phyloP scores from a whole-genome alignment of 768 basidiomycete species.

The Lentinula raphanica region DNA sequence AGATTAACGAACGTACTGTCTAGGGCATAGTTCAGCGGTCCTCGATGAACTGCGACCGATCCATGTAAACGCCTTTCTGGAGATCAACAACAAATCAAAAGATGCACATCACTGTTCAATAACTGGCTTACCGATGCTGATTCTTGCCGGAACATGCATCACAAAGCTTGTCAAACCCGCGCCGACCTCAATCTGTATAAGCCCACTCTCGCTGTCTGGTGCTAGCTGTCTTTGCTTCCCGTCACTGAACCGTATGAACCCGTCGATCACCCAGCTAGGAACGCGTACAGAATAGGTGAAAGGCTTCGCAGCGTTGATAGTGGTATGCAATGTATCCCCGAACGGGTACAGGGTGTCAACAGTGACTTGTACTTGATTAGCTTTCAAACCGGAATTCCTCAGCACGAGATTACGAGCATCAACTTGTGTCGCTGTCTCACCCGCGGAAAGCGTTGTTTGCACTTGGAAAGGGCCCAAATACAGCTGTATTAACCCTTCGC shows the following conservation, averaged over 20 bases:
- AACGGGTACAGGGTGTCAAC: conserved; percentile 50
- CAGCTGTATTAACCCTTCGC: conserved; percentile 38
- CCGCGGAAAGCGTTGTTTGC: conserved; percentile 31
- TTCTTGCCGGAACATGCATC: conserved; percentile 40
- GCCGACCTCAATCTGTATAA: conserved; percentile 34
- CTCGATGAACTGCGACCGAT: conserved; percentile 49
- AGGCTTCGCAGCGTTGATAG: conserved; percentile 33
- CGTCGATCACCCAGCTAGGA: conserved; percentile 43
- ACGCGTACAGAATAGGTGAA: conserved; percentile 47
- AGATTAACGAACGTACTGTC: conserved; percentile 40
- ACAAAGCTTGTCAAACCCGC: conserved; percentile 40
- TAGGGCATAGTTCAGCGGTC: conserved; percentile 50
- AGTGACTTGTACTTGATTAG: conserved; percentile 34
- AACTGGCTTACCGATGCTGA: conserved; percentile 34
- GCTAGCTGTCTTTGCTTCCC: conserved; percentile 28
- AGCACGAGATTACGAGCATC: neutral
- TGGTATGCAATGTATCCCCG: conserved; percentile 41
- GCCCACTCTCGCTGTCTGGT: conserved; percentile 31
- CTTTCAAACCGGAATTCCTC: conserved; percentile 16
- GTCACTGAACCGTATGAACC: conserved; percentile 36
- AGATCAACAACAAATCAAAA: too few species aligned
- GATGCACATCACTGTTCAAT: too few species aligned
- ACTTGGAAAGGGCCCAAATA: conserved; percentile 45
- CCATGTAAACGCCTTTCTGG: conserved; percentile 46
- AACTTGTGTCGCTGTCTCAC: conserved; percentile 14